phyloP scores from a whole-genome alignment of 805 yeast species.

The Yarrowia keelungensis region DNA sequence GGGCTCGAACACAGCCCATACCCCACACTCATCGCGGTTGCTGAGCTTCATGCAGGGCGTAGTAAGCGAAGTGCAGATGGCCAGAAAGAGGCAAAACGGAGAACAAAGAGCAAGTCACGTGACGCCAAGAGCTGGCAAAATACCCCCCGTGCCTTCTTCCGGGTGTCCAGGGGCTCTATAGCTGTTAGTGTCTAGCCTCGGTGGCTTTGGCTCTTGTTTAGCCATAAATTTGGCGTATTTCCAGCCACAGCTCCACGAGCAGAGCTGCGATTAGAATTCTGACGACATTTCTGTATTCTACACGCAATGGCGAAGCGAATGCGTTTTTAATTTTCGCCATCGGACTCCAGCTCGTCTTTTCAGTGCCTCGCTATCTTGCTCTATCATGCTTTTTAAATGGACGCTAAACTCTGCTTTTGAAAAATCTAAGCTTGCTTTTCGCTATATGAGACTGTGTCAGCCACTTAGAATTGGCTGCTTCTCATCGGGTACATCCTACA shows the following conservation, averaged over 20 bases:
- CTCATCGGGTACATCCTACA: background rate
- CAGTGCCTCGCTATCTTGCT: background rate
- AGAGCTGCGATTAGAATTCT: background rate
- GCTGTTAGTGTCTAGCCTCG: background rate
- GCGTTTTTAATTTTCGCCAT: background rate
- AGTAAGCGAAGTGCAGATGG: constrained; percentile 24
- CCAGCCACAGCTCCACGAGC: background rate
- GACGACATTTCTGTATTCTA: background rate
- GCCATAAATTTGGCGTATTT: background rate
- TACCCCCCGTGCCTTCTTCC: background rate
- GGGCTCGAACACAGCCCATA: background rate
- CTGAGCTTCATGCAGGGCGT: constrained; percentile 21
- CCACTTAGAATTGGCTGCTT: constrained; percentile 16
- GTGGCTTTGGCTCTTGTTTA: background rate
- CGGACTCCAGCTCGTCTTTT: background rate
- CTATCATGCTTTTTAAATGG: constrained; percentile 1
- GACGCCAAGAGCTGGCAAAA: background rate
- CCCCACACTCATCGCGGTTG: constrained; percentile 8
- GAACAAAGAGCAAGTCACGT: constrained; percentile 15
- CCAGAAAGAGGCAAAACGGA: constrained; percentile 8
- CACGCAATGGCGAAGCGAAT: background rate
- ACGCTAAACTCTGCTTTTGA: background rate
- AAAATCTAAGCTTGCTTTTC: constrained; percentile 9
- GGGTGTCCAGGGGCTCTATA: background rate
- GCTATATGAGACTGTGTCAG: background rate